phyloP scores from a whole-genome alignment of 371 early-diverging fungal species.

The Mucor mucedo region DNA sequence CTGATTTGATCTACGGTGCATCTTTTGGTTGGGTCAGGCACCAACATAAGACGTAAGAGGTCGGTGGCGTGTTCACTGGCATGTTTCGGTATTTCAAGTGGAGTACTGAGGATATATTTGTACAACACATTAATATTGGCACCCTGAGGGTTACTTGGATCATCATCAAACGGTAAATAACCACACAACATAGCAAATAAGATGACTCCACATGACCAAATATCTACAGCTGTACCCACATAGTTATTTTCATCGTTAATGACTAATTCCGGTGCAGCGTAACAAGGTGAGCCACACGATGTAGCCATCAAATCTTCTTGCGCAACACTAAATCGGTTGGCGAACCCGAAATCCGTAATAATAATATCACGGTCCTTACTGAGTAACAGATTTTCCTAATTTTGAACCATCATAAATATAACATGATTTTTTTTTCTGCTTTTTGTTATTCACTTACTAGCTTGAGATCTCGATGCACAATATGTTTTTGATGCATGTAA shows the following conservation, averaged over 20 bases:
- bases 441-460: constrained; percentile 31
- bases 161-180: constrained; percentile 83
- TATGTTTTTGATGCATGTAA: constrained; percentile 55
- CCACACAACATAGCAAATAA: constrained; percentile 78
- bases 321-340: constrained; percentile 79
- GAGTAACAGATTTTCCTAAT: constrained; percentile 85
- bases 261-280: constrained; percentile 96
- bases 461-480: constrained; percentile 74
- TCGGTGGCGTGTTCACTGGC: constrained; percentile 50
- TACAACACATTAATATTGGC: constrained; percentile 68
- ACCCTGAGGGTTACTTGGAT: constrained; percentile 69
- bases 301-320: constrained; percentile 79
- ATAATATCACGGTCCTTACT: constrained; percentile 86
- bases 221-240: constrained; percentile 94
- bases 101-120: constrained; percentile 67
- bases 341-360: constrained; percentile 99
- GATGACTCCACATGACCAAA: constrained; percentile 94
- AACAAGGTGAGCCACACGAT: constrained; percentile 96
- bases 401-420: not conserved
- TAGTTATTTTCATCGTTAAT: constrained; percentile 92
- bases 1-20: constrained; percentile 64
- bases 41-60: constrained; percentile 64
- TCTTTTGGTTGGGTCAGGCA: constrained; percentile 59
- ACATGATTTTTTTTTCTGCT: not conserved
- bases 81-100: constrained; percentile 60